Evolutionary conservation across 345 rosid genomes (phyloP).

Genomic region (Linum lewisii): DNA sequence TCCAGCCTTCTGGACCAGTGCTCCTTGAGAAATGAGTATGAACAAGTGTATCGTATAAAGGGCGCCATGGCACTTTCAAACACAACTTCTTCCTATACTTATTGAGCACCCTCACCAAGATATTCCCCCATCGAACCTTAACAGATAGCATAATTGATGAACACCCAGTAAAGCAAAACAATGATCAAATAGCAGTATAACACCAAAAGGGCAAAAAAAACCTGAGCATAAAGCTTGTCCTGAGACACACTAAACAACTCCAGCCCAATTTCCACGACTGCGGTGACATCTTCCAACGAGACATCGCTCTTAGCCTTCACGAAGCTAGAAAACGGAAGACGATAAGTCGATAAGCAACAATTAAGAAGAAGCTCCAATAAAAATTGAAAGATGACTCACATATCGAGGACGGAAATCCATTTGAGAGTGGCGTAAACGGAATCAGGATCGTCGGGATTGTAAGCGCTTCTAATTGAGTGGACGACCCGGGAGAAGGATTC

Average conservation of each 20-base stretch:
- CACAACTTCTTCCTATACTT: conserved; percentile 67
- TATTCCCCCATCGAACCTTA: conserved; percentile 96
- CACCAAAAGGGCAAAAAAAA: conserved; percentile 13
- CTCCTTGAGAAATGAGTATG: conserved; percentile 87
- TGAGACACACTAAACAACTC: conserved; percentile 60
- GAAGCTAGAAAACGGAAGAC: conserved; percentile 43
- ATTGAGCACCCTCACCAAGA: conserved; percentile 66
- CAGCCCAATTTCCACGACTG: conserved; percentile 58
- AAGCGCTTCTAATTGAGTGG: conserved; percentile 43
- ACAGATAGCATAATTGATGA: conserved; percentile 13
- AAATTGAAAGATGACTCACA: conserved; percentile 29
- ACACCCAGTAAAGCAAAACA: conserved; percentile 12
- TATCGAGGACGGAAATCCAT: conserved; percentile 85
- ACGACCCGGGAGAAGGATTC: conserved; percentile 71
- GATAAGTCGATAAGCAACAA: not conserved
- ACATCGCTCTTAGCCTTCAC: conserved; percentile 88
- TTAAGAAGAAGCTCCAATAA: not conserved
- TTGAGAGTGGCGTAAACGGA: conserved; percentile 84
- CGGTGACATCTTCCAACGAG: conserved; percentile 58
- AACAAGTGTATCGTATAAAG: conserved; percentile 76
- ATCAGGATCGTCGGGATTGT: conserved; percentile 77
- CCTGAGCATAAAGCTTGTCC: conserved; percentile 82
- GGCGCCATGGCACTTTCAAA: conserved; percentile 78
- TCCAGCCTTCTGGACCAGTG: conserved; percentile 97
- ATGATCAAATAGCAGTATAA: conserved; percentile 6